These are phyloP conservation scores for Vanrija pseudolonga DNA, from an alignment of 1,284 basidiomycete species.

Conservation along the genomic window DNA sequence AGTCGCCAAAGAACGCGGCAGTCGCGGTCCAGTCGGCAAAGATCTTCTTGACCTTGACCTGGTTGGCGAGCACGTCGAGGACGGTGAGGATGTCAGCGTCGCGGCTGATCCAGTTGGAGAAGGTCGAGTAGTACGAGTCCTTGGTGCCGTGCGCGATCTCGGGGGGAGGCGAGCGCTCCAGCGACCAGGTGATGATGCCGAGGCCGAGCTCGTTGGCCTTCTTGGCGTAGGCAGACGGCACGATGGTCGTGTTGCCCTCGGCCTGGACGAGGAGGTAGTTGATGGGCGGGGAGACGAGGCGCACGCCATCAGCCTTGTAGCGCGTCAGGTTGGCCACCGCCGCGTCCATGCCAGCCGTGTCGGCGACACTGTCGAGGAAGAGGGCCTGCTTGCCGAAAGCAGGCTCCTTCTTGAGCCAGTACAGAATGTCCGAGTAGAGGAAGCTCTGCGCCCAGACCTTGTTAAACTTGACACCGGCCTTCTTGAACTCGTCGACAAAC, in stretches of 20 bases:
- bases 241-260: slow-evolving; percentile 10
- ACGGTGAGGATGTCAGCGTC: slow-evolving; percentile 16
- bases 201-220: slow-evolving; percentile 14
- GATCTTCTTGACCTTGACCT: slow-evolving; percentile 14
- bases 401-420: slow-evolving; percentile 15
- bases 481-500: slow-evolving; percentile 15
- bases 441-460: slow-evolving; percentile 21
- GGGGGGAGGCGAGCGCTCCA: slow-evolving; percentile 17
- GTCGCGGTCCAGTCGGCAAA: slow-evolving; percentile 22
- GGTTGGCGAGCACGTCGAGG: slow-evolving; percentile 14
- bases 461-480: slow-evolving; percentile 2
- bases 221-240: slow-evolving; percentile 14
- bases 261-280: slow-evolving; percentile 14
- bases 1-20: slow-evolving; percentile 19
- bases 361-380: slow-evolving; percentile 15
- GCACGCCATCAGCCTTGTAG: slow-evolving; percentile 14
- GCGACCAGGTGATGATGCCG: slow-evolving; percentile 17
- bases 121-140: slow-evolving; percentile 15
- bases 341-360: slow-evolving; percentile 1
- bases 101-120: slow-evolving; percentile 4
- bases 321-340: slow-evolving; percentile 2
- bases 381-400: slow-evolving; percentile 16
- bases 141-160: not conserved
- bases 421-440: slow-evolving; percentile 15
- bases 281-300: slow-evolving; percentile 13